Evolutionary conservation across 139 green algal genomes (phyloP).

Genomic region (Tetradesmus obliquus): DNA sequence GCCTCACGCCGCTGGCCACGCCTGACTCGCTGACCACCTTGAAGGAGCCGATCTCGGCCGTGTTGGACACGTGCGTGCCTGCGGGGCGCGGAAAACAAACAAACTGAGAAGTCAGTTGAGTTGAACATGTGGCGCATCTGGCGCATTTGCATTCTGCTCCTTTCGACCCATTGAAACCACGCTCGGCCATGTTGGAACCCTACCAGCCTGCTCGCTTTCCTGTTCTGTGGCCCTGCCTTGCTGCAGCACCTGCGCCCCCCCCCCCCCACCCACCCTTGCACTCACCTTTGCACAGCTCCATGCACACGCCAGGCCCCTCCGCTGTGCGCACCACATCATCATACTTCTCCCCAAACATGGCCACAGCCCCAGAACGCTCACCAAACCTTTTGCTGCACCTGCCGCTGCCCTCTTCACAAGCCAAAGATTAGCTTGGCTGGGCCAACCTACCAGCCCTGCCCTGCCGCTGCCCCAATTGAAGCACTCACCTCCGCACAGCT

Average conservation of each 20-base stretch:
- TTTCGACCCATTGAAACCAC: too few species aligned
- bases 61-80: constrained; percentile 70
- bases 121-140: too few species aligned
- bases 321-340: constrained; percentile 93
- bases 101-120: too few species aligned
- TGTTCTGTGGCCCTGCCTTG: too few species aligned
- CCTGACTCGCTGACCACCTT: constrained; percentile 86
- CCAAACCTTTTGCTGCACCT: too few species aligned
- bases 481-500: constrained; percentile 85
- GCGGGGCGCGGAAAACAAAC: constrained; percentile 1
- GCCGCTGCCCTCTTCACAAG: too few species aligned
- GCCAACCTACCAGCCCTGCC: too few species aligned
- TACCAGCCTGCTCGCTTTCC: too few species aligned
- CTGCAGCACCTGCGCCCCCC: neutral
- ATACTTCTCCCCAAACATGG: constrained; percentile 98
- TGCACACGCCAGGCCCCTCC: constrained; percentile 81
- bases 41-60: constrained; percentile 82
- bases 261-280: too few species aligned
- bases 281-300: constrained; percentile 90
- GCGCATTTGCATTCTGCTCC: neutral
- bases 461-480: too few species aligned
- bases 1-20: constrained; percentile 88
- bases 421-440: too few species aligned
- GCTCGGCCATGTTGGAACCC: too few species aligned
- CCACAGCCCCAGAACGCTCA: constrained; percentile 87